Evolutionary conservation across 2,329 filamentous ascomycete species (phyloP), one percentile per base, ranked within the genome.

Genomic region (Gyromitra esculenta): DNA sequence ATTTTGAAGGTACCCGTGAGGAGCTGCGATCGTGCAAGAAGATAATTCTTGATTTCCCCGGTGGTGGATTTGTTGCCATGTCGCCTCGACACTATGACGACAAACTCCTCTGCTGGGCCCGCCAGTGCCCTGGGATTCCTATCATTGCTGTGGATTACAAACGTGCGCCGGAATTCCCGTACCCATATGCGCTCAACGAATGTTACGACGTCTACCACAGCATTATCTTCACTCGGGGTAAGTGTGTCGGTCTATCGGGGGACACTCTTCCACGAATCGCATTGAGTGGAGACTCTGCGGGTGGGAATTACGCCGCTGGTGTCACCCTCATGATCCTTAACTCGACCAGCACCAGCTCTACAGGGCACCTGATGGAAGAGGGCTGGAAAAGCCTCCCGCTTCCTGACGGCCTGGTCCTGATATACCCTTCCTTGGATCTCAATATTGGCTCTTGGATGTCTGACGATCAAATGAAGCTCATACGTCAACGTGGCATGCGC

Each of bases 381-480:
- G 78, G 78, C 43, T 78, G 77, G 54, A 73, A 75, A 56, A 70
- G 75, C 18, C 66, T 97, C 5, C 91, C 94, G 0, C 82, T 88
- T 0, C 96, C 96, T 0, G 91, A 92, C 67, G 95, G 94, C 0
- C 84, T 98, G 6, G 87, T 98, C 0, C 87, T 97, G 63, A 90
- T 96, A 75, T 99, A 99, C 81, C 96, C 96, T 0, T 91, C 91
- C 0, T 85, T 99, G 75, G 96, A 98, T 81, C 94, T 98, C 92
- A 97, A 97, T 81, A 98, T 98, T 79, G 93, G 93, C 48, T 97
- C 94, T 83, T 99, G 96, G 96, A 98, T 99, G 94, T 94, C 93
- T 0, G 95, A 98, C 81, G 95, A 98, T 83, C 94, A 99, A 82
- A 97, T 98, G 93, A 90, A 93, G 0, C 85, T 99, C 77, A 97